These are phyloP conservation scores for Gynochthodes officinalis DNA, from an alignment of 257 asterid species.

Conservation along the genomic window DNA sequence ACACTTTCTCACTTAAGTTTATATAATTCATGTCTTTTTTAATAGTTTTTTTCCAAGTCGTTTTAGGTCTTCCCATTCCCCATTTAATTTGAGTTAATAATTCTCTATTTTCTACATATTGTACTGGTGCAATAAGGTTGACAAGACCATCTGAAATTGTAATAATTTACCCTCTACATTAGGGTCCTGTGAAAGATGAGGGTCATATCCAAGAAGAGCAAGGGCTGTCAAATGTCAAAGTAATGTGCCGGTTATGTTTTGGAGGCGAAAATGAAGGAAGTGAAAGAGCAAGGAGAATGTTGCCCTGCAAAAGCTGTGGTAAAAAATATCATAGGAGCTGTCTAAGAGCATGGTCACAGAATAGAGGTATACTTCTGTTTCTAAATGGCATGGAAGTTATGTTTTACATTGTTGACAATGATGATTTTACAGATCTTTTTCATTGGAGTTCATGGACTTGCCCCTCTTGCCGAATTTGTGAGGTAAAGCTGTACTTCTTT, in stretches of 20 bases:
- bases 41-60: too few relatives aligned
- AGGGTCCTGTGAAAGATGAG: conserved; percentile 50
- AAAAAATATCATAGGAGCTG: conserved; percentile 88
- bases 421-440: conserved; percentile 67
- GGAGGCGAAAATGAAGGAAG: conserved; percentile 83
- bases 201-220: conserved; percentile 57
- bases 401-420: conserved; percentile 20
- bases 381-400: not conserved
- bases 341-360: conserved; percentile 83
- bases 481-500: conserved; percentile 53
- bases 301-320: conserved; percentile 81
- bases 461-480: conserved; percentile 91
- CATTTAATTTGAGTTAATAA: too few relatives aligned
- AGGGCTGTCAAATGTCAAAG: conserved; percentile 62
- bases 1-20: too few relatives aligned
- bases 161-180: conserved; percentile 19
- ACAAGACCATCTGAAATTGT: conserved; percentile 1
- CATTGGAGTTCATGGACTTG: conserved; percentile 99
- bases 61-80: too few relatives aligned
- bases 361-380: conserved; percentile 59
- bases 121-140: too few relatives aligned
- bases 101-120: too few relatives aligned
- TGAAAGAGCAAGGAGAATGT: conserved; percentile 85
- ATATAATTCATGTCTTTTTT: too few relatives aligned
- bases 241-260: conserved; percentile 88